These are phyloP conservation scores for Microsporum canis DNA, from an alignment of 2,329 filamentous ascomycete species.

Conservation along the genomic window DNA sequence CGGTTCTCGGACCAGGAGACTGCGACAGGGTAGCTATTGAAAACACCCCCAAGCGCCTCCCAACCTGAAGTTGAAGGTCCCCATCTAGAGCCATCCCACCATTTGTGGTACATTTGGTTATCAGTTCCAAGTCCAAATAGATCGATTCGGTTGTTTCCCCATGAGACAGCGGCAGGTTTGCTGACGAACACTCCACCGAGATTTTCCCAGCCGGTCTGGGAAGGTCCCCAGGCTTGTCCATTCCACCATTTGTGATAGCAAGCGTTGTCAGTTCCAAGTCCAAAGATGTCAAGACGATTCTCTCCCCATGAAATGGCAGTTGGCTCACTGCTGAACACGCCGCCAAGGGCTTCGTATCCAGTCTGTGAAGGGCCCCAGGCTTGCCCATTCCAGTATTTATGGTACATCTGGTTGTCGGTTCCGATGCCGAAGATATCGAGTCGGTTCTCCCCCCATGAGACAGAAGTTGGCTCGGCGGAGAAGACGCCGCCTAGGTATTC, in stretches of 20 bases:
- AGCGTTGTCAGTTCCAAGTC: constrained; percentile 14
- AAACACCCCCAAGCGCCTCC: constrained; percentile 12
- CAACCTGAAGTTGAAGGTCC: constrained; percentile 9
- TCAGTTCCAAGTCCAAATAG: constrained; percentile 17
- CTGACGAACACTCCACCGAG: constrained; percentile 16
- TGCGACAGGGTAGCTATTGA: constrained; percentile 11
- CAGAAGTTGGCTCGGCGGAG: constrained; percentile 18
- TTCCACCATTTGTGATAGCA: constrained; percentile 16
- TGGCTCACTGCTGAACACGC: constrained; percentile 15
- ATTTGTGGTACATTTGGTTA: constrained; percentile 15
- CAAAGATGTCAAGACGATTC: constrained; percentile 17
- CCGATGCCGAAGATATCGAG: constrained; percentile 23
- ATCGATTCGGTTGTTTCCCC: constrained; percentile 16
- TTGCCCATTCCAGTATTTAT: constrained; percentile 20
- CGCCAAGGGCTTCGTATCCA: constrained; percentile 13
- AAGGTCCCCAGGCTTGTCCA: constrained; percentile 12
- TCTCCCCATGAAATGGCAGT: constrained; percentile 14
- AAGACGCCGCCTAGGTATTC: constrained; percentile 23
- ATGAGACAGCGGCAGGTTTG: constrained; percentile 16
- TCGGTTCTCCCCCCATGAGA: constrained; percentile 20
- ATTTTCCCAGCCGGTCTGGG: constrained; percentile 12
- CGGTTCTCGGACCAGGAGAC: constrained; percentile 11
- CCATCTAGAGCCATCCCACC: constrained; percentile 14
- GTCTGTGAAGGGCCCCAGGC: constrained; percentile 11
- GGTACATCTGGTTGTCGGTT: constrained; percentile 20